phyloP scores from a whole-genome alignment of 2,329 filamentous ascomycete species.

The Penicillium sp. region DNA sequence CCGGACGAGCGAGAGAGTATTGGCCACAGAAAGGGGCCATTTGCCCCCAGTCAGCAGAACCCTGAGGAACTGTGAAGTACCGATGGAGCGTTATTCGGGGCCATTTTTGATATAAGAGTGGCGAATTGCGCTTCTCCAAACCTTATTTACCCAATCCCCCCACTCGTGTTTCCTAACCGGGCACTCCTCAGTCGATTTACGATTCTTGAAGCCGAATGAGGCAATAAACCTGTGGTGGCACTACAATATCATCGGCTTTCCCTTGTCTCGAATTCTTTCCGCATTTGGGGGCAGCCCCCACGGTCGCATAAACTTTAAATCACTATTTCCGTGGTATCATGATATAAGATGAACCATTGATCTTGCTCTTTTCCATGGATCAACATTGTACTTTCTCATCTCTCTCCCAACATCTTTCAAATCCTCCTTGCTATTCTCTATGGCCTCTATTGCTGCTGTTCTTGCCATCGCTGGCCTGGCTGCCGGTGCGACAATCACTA shows the following conservation, averaged over 20 bases:
- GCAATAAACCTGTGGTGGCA: background rate
- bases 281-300: background rate
- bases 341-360: background rate
- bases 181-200: background rate
- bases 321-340: background rate
- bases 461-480: constrained; percentile 13
- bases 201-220: background rate
- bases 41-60: background rate
- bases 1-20: background rate
- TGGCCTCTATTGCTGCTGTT: background rate
- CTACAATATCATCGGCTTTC: background rate
- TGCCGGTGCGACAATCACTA: constrained; percentile 27
- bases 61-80: background rate
- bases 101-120: background rate
- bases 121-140: background rate
- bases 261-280: background rate
- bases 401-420: background rate
- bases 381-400: background rate
- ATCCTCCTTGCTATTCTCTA: background rate
- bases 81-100: background rate
- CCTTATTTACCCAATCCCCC: background rate
- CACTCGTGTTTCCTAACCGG: background rate
- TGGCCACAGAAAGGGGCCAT: background rate
- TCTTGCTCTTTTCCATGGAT: background rate
- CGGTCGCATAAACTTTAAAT: background rate